Evolutionary conservation across 495 filamentous ascomycete genomes (phyloP).

Genomic region (Melanomma pulvis-pyrius): DNA sequence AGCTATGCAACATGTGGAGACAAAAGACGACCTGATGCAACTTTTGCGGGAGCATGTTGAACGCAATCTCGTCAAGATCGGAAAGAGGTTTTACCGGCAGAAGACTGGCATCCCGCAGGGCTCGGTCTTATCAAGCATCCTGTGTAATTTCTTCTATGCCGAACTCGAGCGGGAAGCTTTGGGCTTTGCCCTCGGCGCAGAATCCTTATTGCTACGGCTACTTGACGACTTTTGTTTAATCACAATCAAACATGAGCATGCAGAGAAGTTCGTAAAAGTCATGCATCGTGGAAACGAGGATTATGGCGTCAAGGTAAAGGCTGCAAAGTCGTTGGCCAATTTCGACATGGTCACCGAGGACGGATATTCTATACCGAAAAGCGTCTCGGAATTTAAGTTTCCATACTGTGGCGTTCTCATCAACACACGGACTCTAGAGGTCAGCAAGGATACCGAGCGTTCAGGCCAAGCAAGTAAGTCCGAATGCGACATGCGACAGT

Average conservation of each 20-base stretch:
- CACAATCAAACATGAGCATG: slow-evolving; percentile 66
- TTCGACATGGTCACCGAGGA: slow-evolving; percentile 58
- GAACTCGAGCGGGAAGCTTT: slow-evolving; percentile 74
- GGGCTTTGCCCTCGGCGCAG: slow-evolving; percentile 60
- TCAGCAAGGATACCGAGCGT: slow-evolving; percentile 63
- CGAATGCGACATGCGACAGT: not conserved
- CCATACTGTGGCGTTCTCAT: slow-evolving; percentile 87
- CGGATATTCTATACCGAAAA: slow-evolving; percentile 12
- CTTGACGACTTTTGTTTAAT: slow-evolving; percentile 94
- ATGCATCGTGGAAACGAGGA: slow-evolving; percentile 78
- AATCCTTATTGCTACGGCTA: slow-evolving; percentile 74
- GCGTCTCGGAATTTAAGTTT: slow-evolving; percentile 54
- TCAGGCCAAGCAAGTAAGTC: slow-evolving; percentile 52
- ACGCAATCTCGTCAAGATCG: slow-evolving; percentile 83
- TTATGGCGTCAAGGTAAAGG: slow-evolving; percentile 80
- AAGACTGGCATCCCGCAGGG: slow-evolving; percentile 91
- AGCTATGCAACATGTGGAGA: slow-evolving; percentile 55
- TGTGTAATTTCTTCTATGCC: slow-evolving; percentile 95
- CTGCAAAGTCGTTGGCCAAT: slow-evolving; percentile 80
- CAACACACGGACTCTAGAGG: slow-evolving; percentile 73
- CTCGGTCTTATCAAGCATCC: slow-evolving; percentile 77
- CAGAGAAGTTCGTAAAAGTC: slow-evolving; percentile 67
- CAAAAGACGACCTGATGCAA: slow-evolving; percentile 62
- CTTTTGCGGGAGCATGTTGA: slow-evolving; percentile 76
- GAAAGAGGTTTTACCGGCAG: slow-evolving; percentile 87